Conservation (phyloP, 306 rosid genomes). For the Spatholobus suberectus region DNA sequence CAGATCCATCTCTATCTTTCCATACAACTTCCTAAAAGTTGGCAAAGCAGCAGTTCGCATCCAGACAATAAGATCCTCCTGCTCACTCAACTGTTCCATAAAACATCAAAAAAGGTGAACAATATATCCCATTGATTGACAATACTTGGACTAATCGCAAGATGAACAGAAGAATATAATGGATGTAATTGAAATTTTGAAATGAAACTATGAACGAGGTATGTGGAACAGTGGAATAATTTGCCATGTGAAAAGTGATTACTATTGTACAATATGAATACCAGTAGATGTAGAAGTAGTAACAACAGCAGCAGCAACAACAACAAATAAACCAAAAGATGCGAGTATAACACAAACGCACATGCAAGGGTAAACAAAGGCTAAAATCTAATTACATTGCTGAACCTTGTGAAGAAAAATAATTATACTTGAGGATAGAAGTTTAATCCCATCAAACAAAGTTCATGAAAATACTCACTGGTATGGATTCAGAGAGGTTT, state of each 20-base stretch:
- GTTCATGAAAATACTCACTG: constrained; percentile 61
- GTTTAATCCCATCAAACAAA: constrained; percentile 14
- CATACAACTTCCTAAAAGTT: constrained; percentile 79
- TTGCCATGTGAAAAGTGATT: constrained; percentile 5
- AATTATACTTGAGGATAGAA: background rate
- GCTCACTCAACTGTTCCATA: constrained; percentile 67
- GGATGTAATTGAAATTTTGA: background rate
- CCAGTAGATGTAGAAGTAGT: no score
- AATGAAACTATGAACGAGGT: background rate
- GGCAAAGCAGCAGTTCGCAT: constrained; percentile 89
- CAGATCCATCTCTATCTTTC: constrained; percentile 74
- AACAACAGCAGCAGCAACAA: background rate
- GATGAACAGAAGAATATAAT: background rate
- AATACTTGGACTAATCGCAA: constrained; percentile 11
- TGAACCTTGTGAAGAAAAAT: background rate
- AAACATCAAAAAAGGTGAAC: constrained; percentile 41
- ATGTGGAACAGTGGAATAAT: background rate
- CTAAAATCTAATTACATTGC: constrained; percentile 8
- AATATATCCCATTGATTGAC: constrained; percentile 17
- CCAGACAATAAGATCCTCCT: constrained; percentile 88
- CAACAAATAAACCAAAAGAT: background rate
- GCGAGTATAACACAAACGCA: constrained; percentile 6
- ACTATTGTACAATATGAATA: background rate
- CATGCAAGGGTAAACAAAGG: background rate
- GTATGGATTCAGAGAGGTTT: constrained; percentile 11